These are phyloP conservation scores for Nakaseomyces bracarensis DNA, from an alignment of 1,139 yeast species.

Conservation along the genomic window DNA sequence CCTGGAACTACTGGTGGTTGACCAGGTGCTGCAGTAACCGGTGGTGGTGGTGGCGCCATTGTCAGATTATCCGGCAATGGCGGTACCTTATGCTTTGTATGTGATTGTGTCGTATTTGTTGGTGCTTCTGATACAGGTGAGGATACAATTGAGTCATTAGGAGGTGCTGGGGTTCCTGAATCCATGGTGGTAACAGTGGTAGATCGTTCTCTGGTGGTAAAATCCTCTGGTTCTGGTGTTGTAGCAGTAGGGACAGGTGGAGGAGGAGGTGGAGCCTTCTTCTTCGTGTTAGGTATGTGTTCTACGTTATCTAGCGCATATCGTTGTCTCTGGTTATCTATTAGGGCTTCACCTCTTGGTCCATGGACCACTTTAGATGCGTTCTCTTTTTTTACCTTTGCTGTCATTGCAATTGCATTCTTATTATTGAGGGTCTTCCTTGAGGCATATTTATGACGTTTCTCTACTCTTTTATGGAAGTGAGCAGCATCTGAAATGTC, in stretches of 20 bases:
- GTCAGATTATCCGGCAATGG: conserved; percentile 8
- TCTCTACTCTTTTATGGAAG: conserved; percentile 67
- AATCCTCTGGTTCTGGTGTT: conserved; percentile 8
- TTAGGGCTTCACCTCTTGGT: conserved; percentile 54
- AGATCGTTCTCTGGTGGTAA: conserved; percentile 14
- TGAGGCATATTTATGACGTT: conserved; percentile 73
- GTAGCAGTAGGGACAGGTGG: conserved; percentile 33
- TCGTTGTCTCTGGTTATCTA: conserved; percentile 30
- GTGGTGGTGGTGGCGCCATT: conserved; percentile 15
- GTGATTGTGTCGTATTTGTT: conserved; percentile 12
- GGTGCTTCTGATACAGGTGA: conserved; percentile 7
- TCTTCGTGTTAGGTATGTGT: conserved; percentile 27
- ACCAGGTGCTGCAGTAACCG: conserved; percentile 12
- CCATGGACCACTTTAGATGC: conserved; percentile 43
- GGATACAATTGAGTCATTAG: conserved; percentile 29
- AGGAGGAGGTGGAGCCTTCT: conserved; percentile 46
- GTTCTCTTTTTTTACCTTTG: conserved; percentile 36
- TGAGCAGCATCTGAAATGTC: conserved; percentile 84
- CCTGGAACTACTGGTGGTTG: conserved; percentile 12
- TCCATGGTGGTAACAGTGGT: conserved; percentile 20
- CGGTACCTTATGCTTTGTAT: conserved; percentile 9
- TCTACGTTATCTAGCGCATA: conserved; percentile 28
- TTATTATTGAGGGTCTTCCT: conserved; percentile 79
- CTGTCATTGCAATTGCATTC: conserved; percentile 74
- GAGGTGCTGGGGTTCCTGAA: conserved; percentile 29